Conservation (phyloP, 371 early-diverging fungal genomes). For the Mucor plumbeus region DNA sequence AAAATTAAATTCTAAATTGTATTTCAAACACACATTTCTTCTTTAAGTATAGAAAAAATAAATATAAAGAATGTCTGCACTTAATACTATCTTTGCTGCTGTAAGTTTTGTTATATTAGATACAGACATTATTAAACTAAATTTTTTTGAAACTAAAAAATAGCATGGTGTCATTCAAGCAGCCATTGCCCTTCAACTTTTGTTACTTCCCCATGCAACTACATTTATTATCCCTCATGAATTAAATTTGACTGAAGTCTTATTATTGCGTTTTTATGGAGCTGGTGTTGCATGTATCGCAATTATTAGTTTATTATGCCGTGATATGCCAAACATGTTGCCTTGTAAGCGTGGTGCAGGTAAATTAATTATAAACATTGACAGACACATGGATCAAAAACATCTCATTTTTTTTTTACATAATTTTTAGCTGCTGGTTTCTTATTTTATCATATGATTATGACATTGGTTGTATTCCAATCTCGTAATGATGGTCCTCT, state of each 20-base stretch:
- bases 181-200: constrained; percentile 27
- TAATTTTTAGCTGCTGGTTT: constrained; percentile 34
- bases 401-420: neutral
- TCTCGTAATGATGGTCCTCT: constrained; percentile 35
- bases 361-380: constrained; percentile 15
- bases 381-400: neutral
- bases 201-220: constrained; percentile 32
- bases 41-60: neutral
- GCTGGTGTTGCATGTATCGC: constrained; percentile 35
- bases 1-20: neutral
- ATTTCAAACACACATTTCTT: neutral
- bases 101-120: constrained; percentile 12
- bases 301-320: constrained; percentile 34
- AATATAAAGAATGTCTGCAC: constrained; percentile 24
- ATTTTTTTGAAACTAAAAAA: neutral
- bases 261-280: constrained; percentile 38
- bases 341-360: constrained; percentile 54
- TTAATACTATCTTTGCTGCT: constrained; percentile 28
- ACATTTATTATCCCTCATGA: constrained; percentile 17
- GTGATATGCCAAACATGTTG: constrained; percentile 46
- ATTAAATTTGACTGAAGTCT: constrained; percentile 24
- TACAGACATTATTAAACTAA: neutral
- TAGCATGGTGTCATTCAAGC: constrained; percentile 44
- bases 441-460: constrained; percentile 40
- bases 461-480: constrained; percentile 36